Base-by-base conservation (phyloP, 164 flowering plant genomes). In the grape (Vitis vinifera) region DNA sequence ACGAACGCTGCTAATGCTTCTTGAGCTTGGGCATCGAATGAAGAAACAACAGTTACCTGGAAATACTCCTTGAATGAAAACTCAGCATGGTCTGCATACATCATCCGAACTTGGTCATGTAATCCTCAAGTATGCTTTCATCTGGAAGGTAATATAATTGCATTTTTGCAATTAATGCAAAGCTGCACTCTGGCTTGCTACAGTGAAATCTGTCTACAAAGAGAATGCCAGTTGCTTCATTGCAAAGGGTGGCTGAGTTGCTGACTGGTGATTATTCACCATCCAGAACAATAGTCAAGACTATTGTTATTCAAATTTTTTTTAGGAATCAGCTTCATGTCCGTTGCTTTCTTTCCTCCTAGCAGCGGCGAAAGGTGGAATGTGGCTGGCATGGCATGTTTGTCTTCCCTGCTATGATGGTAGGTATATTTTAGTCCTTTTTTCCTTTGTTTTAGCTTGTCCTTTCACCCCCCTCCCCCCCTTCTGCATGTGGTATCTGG, bases 261-360 rank as follows among this genome's bases (percentile, higher is more conserved):
- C 56, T 53, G 56, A 53, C 56, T n/a, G n/a, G 56, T 53, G 56
- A 37, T 53, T 53, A 53, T 13, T 53, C 56, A 53, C n/a, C 56
- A 53, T 53, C 15, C 56, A 53, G 56, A 53, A 53, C 56, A 53
- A 53, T 53, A 53, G 56, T 10, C 1, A 5, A 12, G 7, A 53
- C 56, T 53, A 53, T 53, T 53, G 56, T 53, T 2, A 53, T 53
- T 11, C n/a, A 13, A n/a, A 53, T 53, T 13, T n/a, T 51, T 37
- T 37, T 37, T 14, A 10, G 56, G n/a, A 53, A 53, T 53, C 56
- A 53, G n/a, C 56, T 51, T 8, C 56, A 53, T 53, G 13, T 13
- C n/a, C n/a, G 56, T 6, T 15, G 14, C n/a, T n/a, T 11, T 11
- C n/a, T 14, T 53, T 14, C 56, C n/a, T n/a, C n/a, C 56, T 53